Conservation (phyloP, 495 filamentous ascomycete species). For the Hyphodiscus hymeniophilus region DNA sequence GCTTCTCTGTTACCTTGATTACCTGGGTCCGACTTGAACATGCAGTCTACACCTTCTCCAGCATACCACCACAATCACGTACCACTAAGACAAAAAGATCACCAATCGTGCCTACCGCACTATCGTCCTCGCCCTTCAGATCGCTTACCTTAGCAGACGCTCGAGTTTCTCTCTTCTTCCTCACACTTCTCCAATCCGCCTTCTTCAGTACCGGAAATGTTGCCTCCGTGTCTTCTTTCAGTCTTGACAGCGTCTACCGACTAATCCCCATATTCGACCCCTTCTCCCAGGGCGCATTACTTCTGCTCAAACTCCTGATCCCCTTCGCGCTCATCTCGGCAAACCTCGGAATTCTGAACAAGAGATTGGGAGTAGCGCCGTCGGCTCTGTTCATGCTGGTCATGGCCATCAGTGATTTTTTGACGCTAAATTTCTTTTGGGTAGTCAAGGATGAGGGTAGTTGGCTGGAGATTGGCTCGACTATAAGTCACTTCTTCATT, state of each 20-base stretch:
- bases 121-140: conserved; percentile 20
- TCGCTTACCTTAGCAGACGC: conserved; percentile 67
- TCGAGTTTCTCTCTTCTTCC: conserved; percentile 87
- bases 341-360: conserved; percentile 91
- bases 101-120: conserved; percentile 15
- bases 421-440: conserved; percentile 97
- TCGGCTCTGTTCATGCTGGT: conserved; percentile 91
- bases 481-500: conserved; percentile 90
- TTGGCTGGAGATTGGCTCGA: conserved; percentile 96
- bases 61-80: conserved; percentile 5
- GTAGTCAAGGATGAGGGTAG: conserved; percentile 91
- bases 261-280: conserved; percentile 94
- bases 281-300: conserved; percentile 81
- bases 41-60: conserved; percentile 52
- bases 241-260: conserved; percentile 80
- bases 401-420: conserved; percentile 83
- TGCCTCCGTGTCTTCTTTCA: conserved; percentile 91
- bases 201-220: conserved; percentile 99
- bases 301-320: conserved; percentile 85
- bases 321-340: conserved; percentile 92
- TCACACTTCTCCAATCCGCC: conserved; percentile 85
- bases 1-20: conserved; percentile 74
- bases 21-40: conserved; percentile 91
- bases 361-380: conserved; percentile 67
- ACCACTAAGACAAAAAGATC: conserved; percentile 19